Conservation (phyloP, 176 grass and related monocot species). For the Olyra latifolia region DNA sequence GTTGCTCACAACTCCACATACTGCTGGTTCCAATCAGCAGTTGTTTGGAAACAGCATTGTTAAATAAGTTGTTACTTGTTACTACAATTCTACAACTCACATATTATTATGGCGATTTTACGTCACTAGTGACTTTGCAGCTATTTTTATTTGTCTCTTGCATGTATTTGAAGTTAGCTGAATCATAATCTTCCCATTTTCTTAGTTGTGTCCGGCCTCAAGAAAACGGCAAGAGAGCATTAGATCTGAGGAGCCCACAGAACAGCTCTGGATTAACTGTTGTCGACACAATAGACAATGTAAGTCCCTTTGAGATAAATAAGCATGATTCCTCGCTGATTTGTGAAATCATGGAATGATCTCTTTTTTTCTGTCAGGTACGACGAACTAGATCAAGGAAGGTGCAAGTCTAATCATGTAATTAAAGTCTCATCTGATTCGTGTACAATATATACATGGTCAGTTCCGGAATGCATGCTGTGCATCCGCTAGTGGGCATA, state of each 20-base stretch:
- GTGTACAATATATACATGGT: neutral
- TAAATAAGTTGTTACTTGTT: neutral
- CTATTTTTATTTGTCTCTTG: neutral
- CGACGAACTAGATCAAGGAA: conserved; percentile 52
- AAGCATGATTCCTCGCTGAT: neutral
- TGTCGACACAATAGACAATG: conserved; percentile 21
- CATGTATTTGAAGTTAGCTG: conserved; percentile 5
- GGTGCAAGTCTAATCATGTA: conserved; percentile 18
- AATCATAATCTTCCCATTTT: neutral
- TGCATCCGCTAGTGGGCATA: conserved; percentile 8
- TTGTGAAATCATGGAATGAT: neutral
- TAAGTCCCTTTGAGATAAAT: conserved; percentile 31
- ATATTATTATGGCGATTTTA: neutral
- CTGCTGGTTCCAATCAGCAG: neutral
- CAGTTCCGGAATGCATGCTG: neutral
- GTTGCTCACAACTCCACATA: neutral
- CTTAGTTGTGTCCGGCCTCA: conserved; percentile 18
- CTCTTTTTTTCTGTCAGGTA: conserved; percentile 32
- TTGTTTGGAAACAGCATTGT: neutral
- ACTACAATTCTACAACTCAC: neutral
- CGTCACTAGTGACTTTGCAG: neutral
- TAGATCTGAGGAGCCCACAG: conserved; percentile 32
- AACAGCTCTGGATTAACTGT: conserved; percentile 39
- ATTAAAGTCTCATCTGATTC: neutral
- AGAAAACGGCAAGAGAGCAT: conserved; percentile 50